Base-by-base conservation (phyloP, 768 basidiomycete genomes). In the Cystobasidium tubakii region DNA sequence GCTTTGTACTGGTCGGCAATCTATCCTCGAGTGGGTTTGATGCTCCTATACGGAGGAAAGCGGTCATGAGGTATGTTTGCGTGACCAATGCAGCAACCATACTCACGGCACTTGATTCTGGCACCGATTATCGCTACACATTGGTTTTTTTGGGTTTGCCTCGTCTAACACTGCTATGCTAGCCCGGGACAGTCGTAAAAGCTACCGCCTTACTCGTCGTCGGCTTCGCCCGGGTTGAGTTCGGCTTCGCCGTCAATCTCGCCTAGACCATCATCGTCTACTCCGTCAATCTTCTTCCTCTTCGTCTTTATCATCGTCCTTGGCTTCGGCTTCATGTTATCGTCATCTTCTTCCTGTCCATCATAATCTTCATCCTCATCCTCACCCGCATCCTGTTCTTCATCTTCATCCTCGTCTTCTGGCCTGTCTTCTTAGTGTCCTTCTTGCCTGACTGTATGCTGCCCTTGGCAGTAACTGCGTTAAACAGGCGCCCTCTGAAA, bases 281-380 rank as follows among this genome's bases (percentile, higher is more conserved):
- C 71, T 21, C 53, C 73, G 13, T 67, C 36, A 19, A n/a, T 43
- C 66, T 27, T 71, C 73, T 13, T 74, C 73, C 13, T 21, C 42
- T 17, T 70, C 74, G 62, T 73, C 72, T 3, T 63, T 74, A n/a
- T 63, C 62, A 4, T 42, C n/a, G 62, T 17, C 62, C 9, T n/a
- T 31, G 9, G 21, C 62, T 29, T 25, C 62, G 9, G 4, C 62
- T 7, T 17, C 39, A 7, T 33, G 29, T 21, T 23, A n/a, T 29
- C 62, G 21, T 63, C 62, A 23, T 27, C 39, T 3, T 29, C 62
- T 63, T 42, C 62, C 10, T 42, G 7, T 29, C n/a, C 62, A 7
- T 63, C 25, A 6, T 33, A 4, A 4, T 31, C 33, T 15, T 42
- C 62, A 4, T 34, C 33, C 33, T 42, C 31, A 6, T 31, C 39